phyloP scores from a whole-genome alignment of 1,284 basidiomycete species.

The Leccinum insigne region DNA sequence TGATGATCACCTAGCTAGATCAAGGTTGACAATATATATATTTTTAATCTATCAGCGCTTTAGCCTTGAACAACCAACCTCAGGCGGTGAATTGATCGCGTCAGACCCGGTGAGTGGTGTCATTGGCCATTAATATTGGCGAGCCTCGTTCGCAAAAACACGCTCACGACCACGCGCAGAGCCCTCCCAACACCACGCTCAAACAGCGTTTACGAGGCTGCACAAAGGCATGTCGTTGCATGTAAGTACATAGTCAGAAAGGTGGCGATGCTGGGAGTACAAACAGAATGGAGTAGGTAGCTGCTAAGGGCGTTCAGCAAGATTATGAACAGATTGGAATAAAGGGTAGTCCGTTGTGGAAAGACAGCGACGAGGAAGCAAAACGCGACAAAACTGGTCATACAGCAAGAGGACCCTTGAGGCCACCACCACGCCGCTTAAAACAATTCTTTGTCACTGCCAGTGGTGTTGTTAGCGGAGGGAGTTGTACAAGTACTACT shows the following conservation, averaged over 20 bases:
- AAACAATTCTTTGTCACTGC: too few relatives aligned
- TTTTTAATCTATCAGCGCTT: not conserved
- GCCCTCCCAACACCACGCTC: slow-evolving; percentile 2
- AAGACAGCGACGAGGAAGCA: too few relatives aligned
- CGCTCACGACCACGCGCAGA: not conserved
- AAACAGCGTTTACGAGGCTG: slow-evolving; percentile 11
- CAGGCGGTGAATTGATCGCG: not conserved
- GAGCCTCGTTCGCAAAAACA: not conserved
- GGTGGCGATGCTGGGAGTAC: not conserved
- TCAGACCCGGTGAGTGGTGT: not conserved
- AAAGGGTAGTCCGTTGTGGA: too few relatives aligned
- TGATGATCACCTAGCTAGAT: not conserved
- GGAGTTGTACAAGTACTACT: too few relatives aligned
- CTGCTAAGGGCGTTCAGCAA: too few relatives aligned
- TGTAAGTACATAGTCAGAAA: not conserved
- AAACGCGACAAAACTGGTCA: too few relatives aligned
- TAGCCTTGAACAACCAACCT: not conserved
- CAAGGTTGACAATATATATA: not conserved
- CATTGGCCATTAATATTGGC: not conserved
- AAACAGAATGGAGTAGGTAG: not conserved
- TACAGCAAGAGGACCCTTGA: too few relatives aligned
- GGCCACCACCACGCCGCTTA: slow-evolving; percentile 55
- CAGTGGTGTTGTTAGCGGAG: too few relatives aligned
- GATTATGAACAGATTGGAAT: too few relatives aligned
- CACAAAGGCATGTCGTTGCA: not conserved